Base-by-base conservation (phyloP, 1,284 basidiomycete species). In the Ganoderma leucocontextum region DNA sequence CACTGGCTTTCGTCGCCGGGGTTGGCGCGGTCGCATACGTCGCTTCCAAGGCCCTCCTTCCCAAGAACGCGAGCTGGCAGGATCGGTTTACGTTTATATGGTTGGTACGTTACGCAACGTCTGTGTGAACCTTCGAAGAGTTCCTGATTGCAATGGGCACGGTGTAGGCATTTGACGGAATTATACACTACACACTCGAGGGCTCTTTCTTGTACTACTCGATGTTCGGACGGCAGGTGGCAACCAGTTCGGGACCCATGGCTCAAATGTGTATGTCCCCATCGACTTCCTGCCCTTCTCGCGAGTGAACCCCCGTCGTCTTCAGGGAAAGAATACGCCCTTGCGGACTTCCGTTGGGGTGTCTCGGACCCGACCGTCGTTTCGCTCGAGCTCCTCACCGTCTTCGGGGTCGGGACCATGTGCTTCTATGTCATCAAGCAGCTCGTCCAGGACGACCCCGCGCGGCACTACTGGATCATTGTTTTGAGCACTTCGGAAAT, bases 281-380 rank as follows among this genome's bases (percentile, higher is more conserved):
- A 44, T 5, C 10, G 38, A 3, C 9, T 8, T 19, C 29, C 7
- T 6, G n/a, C 12, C 19, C 4, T 29, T 9, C 39, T 42, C 41
- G 15, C 42, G 9, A 53, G 33, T 19, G 47, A 35, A 25, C 4
- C 15, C 12, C 17, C 22, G 9, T 19, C 22, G 25, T 39, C 8
- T 60, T 19, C 66, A 88, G 87, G 86, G 86, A 84, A 80, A 65
- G 88, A 89, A 67, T 95, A 95, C 74, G 88, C 91, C n/a, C 83
- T 84, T 8, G 94, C 93, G 12, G 94, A 95, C 75, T 86, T 86
- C 67, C 87, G 93, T 59, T 95, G 94, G 94, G 94, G 92, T 17
- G 78, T 85, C 38, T 84, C 93, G 0, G 93, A 95, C 73, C 86
- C 92, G 1, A 92, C 91, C 0, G 72, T 95, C 59, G 92, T 95